Base-by-base conservation (phyloP, 805 yeast species). In the Saccharomycopsis amapae region DNA sequence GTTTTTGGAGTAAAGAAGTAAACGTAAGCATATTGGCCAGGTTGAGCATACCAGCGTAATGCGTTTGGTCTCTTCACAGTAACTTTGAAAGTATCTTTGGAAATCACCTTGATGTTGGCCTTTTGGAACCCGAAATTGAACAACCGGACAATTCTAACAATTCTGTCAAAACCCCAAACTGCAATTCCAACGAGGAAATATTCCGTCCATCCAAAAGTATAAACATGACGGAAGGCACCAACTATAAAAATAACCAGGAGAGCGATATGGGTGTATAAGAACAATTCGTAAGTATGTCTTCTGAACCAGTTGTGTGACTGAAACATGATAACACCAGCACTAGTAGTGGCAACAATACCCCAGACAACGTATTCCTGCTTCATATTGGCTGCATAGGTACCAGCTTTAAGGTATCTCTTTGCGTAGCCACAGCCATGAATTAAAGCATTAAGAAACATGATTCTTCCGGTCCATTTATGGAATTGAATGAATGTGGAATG, bases 121-220 rank as follows among this genome's bases (percentile, higher is more conserved):
- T 41, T 31, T 35, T 50, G 52, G n/a, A 55, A 26, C 10, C 96
- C 95, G 51, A 82, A 80, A 28, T 65, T 56, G 10, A 72, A 44
- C 2, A 85, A 60, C 44, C 86, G 71, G 1, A 71, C 63, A 9
- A 79, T 50, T 52, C 95, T 71, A 10, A 74, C 56, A 0, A 76
- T 50, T 46, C 90, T 67, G 57, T 87, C 94, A 53, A 77, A 68
- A 1, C 67, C 71, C 95, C 95, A 87, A 9, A 85, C 67, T 0
- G 76, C 80, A 50, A 77, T 70, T 7, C 79, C 58, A 2, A 78
- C 72, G 46, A 75, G 76, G 19, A 72, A 54, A 64, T 70, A 76
- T 46, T 68, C 73, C 55, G 71, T 69, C 71, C 75, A 75, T 1
- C 73, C 75, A 42, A 68, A 49, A n/a, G 53, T 71, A 42, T 49